Evolutionary conservation across 495 filamentous ascomycete genomes (phyloP), one percentile per base, ranked within the genome.

Genomic region (Letharia lupina): DNA sequence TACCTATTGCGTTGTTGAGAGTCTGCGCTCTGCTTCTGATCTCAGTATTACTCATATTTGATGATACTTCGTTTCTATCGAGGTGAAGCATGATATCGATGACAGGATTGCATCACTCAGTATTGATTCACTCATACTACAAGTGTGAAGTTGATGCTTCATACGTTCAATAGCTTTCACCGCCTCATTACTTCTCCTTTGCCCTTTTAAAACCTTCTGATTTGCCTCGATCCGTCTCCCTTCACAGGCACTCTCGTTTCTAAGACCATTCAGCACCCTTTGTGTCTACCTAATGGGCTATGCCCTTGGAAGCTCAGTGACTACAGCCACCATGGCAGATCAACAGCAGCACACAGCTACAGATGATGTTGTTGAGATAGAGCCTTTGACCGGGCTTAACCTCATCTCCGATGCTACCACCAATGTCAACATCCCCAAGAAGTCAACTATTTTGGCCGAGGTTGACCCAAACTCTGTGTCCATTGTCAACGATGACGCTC

Each of bases 401-500:
- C 10, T 41, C 5, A 41, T 28, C 39, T 56, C 62, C 23, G 45
- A 41, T 6, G n/a, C 5, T 31, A 28, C 28, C 4, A 40, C 37
- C 37, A 63, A 54, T 31, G 23, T 13, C 13, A 28, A 39, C n/a
- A 11, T 8, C 62, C 33, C 62, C 12, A 31, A 3, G 7, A 60
- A 65, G 41, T 28, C 54, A 11, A n/a, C 20, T 45, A 42, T 44
- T 35, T 40, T 60, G 41, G 37, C 54, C 41, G 63, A 65, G 33
- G 37, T 65, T 39, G 56, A 65, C 56, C 42, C 41, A 20, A 65
- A 65, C 23, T 65, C 33, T 23, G 41, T 60, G 1, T 57, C 54
- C 18, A 23, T 37, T 45, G 23, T 60, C 35, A 28, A 35, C 10
- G 41, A 31, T 7, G 28, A 28, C 35, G 56, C 41, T 23, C 41